Base-by-base conservation (phyloP, 805 yeast genomes). In the Starmerella geochares region DNA sequence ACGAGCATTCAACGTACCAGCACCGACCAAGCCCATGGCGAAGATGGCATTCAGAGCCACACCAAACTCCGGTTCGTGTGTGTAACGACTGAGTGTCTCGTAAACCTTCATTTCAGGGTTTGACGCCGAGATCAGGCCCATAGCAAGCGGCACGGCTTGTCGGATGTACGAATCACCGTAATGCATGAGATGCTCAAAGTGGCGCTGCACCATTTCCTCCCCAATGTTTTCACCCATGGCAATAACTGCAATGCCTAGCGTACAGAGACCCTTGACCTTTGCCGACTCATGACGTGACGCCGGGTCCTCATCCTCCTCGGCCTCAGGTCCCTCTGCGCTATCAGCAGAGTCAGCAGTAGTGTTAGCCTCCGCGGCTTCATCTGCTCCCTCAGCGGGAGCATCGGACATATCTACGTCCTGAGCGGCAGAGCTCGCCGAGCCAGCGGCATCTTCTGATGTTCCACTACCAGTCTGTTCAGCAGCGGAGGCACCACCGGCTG, bases 171-270 rank as follows among this genome's bases (percentile, higher is more conserved):
- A 80, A 60, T 86, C 88, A 52, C 99, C 98, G 65, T 92, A 92
- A 66, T 92, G 98, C 94, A 92, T 86, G 66, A 92, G 74, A 67
- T 92, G 98, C 42, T 95, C 88, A 66, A 90, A 90, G 67, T 92
- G 98, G 65, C 98, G 88, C 63, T 90, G 71, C 9, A 90, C 82
- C 98, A 92, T 92, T 59, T 90, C 96, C 67, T 85, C 94, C 29
- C 99, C 98, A 65, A 92, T 85, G 57, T 86, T 95, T 68, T 92
- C 99, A 55, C 99, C 99, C 83, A 92, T 81, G 13, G 96, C 92
- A 60, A 94, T 84, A 56, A 84, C 75, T 0, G 96, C 98, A 57
- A 92, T 77, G 53, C 98, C 98, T 47, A 92, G 74, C 17, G 92
- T 96, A 9, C 97, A 92, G 62, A 85, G 86, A 1, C 94, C 94